Base-by-base conservation (phyloP, 1,284 basidiomycete species). In the Naganishia liquefaciens region DNA sequence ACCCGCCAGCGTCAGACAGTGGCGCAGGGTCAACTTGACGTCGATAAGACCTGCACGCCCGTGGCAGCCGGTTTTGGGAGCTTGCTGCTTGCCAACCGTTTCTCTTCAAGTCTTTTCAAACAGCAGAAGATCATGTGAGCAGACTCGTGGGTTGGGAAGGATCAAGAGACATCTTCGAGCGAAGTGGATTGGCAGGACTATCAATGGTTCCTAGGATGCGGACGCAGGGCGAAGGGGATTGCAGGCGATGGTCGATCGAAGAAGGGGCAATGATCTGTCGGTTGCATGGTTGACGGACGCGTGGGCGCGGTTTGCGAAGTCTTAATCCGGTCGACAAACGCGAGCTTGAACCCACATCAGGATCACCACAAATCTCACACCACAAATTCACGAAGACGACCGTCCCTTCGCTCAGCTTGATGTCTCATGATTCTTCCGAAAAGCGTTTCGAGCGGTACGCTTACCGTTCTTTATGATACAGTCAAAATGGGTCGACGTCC, bases 401-500 rank as follows among this genome's bases (percentile, higher is more conserved):
- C 19, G 47, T 58, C 43, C n/a, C 3, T 25, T 37, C 25, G 43
- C 46, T 46, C 49, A n/a, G 44, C 25, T 30, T 37, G 55, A 47
- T 49, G 6, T 33, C 47, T n/a, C 30, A 49, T 30, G 46, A 21
- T 54, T 23, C 42, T 44, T 6, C 6, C 43, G 19, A n/a, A n/a
- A n/a, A n/a, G n/a, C n/a, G n/a, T n/a, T 44, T 44, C 21, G 23
- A 40, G 39, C 15, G 27, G 50, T 13, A 52, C 19, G 4, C 17
- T 17, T 25, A 33, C 33, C 11, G 33, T 23, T 33, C 25, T 61
- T 42, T 62, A 21, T 30, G 2, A 30, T 43, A n/a, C 55, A 57
- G 49, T 73, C 75, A 80, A 82, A 77, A 93, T 94, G 91, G 93
- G 92, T 86, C 90, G 92, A 80, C 90, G 91, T 85, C 92, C 92